These are phyloP conservation scores for Stereocaulon alpinum DNA, from an alignment of 495 filamentous ascomycete genomes.

Conservation along the genomic window DNA sequence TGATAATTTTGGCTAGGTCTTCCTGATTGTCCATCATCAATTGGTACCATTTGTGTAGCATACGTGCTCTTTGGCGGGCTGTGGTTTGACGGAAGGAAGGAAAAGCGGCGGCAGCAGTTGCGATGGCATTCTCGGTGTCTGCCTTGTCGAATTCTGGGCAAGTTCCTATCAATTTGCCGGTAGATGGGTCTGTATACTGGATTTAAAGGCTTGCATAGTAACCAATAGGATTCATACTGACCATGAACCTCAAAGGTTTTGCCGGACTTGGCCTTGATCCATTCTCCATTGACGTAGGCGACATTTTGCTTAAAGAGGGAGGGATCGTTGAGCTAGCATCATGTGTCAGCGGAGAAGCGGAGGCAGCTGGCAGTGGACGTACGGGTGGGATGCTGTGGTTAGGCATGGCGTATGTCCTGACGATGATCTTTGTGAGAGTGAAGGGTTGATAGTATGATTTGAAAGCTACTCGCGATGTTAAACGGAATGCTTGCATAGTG, in stretches of 20 bases:
- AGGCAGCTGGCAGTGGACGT: neutral
- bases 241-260: conserved; percentile 74
- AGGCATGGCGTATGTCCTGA: conserved; percentile 23
- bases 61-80: conserved; percentile 67
- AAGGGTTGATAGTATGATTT: conserved; percentile 14
- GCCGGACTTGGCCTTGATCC: conserved; percentile 61
- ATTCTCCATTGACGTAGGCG: conserved; percentile 78
- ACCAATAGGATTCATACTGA: conserved; percentile 24
- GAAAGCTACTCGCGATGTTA: neutral
- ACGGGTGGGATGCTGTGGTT: conserved; percentile 21
- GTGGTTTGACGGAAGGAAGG: conserved; percentile 62
- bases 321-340: conserved; percentile 60
- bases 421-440: conserved; percentile 14
- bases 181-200: conserved; percentile 56
- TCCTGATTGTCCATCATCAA: conserved; percentile 79
- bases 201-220: neutral
- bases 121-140: conserved; percentile 71
- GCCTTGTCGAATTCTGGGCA: conserved; percentile 68
- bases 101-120: conserved; percentile 65
- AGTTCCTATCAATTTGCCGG: conserved; percentile 66
- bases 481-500: conserved; percentile 15
- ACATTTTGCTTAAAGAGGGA: conserved; percentile 70
- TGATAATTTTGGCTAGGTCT: conserved; percentile 83
- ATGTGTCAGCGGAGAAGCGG: neutral
- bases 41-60: conserved; percentile 85